These are phyloP conservation scores for Ceratobasidium sp. DNA, from an alignment of 1,284 basidiomycete genomes.

Conservation along the genomic window DNA sequence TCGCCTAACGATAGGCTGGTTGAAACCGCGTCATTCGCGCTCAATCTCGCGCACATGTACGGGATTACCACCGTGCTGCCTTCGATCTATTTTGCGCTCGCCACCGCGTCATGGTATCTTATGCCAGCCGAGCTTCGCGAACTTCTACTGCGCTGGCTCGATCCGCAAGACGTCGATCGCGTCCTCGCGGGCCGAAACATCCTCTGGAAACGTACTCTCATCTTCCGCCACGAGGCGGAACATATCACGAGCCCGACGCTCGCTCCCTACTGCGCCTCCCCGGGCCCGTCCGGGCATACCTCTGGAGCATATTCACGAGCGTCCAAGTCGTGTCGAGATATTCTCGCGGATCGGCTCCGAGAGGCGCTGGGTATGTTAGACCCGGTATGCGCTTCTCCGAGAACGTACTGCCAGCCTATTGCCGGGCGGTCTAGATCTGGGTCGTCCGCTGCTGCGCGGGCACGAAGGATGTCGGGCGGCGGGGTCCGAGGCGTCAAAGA, in stretches of 20 bases:
- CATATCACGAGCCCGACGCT: conserved; percentile 9
- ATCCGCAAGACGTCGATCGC: background rate
- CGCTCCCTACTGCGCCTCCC: conserved; percentile 16
- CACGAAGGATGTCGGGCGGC: background rate
- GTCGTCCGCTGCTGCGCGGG: background rate
- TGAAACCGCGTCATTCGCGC: conserved; percentile 27
- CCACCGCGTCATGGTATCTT: conserved; percentile 3
- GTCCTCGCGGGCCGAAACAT: conserved; percentile 13
- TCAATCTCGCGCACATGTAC: conserved; percentile 28
- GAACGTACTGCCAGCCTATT: background rate
- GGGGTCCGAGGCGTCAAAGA: conserved; percentile 3
- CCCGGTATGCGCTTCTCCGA: background rate
- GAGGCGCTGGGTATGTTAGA: conserved; percentile 4
- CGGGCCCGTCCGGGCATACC: conserved; percentile 21
- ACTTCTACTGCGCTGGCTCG: background rate
- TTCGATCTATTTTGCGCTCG: conserved; percentile 15
- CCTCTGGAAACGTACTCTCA: conserved; percentile 28
- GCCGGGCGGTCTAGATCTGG: background rate
- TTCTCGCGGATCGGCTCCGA: conserved; percentile 8
- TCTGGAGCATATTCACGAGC: background rate
- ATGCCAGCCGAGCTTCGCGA: conserved; percentile 3
- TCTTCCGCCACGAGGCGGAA: conserved; percentile 18
- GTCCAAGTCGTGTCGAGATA: conserved; percentile 31
- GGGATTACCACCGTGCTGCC: background rate
- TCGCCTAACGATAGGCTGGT: background rate